Evolutionary conservation across 2,329 filamentous ascomycete genomes (phyloP).

Genomic region (Coniochaeta ligniaria): DNA sequence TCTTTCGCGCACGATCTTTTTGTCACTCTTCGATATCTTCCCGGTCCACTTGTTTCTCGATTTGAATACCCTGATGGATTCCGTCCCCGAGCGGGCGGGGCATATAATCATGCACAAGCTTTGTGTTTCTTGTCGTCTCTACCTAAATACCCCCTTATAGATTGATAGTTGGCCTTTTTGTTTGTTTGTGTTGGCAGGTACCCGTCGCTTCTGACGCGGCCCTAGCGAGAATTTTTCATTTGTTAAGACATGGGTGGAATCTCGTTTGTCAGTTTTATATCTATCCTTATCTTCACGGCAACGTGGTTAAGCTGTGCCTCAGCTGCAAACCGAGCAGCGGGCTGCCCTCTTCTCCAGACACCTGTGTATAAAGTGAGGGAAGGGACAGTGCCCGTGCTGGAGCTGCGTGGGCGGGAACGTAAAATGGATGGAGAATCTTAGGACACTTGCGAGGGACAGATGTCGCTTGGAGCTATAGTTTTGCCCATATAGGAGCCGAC

Average conservation of each 20-base stretch:
- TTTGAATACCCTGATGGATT: neutral
- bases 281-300: neutral
- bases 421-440: neutral
- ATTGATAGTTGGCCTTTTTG: conserved; percentile 1
- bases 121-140: neutral
- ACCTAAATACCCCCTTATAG: conserved; percentile 5
- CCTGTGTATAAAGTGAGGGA: neutral
- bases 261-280: neutral
- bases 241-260: conserved; percentile 1
- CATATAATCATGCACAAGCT: neutral
- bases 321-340: neutral
- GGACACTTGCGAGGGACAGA: neutral
- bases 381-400: neutral
- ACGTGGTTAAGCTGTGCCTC: neutral
- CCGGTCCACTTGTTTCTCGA: neutral
- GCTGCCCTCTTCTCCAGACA: neutral
- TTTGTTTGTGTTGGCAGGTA: neutral
- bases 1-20: neutral
- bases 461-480: neutral
- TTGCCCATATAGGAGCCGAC: neutral
- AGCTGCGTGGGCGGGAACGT: neutral
- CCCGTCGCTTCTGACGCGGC: neutral
- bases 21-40: neutral
- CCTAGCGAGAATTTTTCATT: neutral
- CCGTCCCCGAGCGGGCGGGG: neutral